A percentile compares a stretch with the other conserved stretches of the same genome.
These are phyloP conservation scores for Calonectria leucothoes DNA, from an alignment of 2,329 filamentous ascomycete species.

Conservation along the genomic window DNA sequence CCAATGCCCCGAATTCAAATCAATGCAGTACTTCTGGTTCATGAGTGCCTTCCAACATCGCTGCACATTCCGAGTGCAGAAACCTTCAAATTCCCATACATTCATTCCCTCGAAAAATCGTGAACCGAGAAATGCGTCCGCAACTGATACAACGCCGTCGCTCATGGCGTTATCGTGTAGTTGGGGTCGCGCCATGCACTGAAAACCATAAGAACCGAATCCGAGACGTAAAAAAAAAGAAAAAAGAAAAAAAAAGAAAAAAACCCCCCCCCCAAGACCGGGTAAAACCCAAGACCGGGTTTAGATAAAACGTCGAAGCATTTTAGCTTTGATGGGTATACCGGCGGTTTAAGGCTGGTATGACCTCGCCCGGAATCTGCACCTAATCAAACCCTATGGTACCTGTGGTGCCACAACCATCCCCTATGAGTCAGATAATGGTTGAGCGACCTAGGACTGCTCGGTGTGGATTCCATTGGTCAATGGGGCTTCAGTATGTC, in stretches of 20 bases:
- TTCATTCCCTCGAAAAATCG: constrained; percentile 26
- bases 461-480: constrained; percentile 45
- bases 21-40: constrained; percentile 17
- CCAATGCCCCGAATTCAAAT: constrained; percentile 22
- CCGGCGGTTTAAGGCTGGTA: neutral
- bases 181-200: constrained; percentile 23
- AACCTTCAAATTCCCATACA: constrained; percentile 32
- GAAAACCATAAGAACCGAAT: constrained; percentile 36
- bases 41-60: constrained; percentile 21
- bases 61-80: constrained; percentile 24
- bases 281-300: constrained; percentile 26
- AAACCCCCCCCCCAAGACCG: too few relatives aligned
- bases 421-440: constrained; percentile 23
- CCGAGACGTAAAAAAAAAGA: constrained; percentile 26
- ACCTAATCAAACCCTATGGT: constrained; percentile 17
- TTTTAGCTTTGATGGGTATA: constrained; percentile 12
- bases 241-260: neutral
- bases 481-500: constrained; percentile 34
- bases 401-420: constrained; percentile 7
- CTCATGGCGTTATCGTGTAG: constrained; percentile 27
- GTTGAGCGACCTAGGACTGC: constrained; percentile 24
- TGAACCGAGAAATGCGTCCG: constrained; percentile 31
- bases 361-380: constrained; percentile 9
- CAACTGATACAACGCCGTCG: constrained; percentile 33
- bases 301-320: constrained; percentile 20